Conservation (phyloP, 2,329 filamentous ascomycete genomes). For the Tolypocladium endophyticum region DNA sequence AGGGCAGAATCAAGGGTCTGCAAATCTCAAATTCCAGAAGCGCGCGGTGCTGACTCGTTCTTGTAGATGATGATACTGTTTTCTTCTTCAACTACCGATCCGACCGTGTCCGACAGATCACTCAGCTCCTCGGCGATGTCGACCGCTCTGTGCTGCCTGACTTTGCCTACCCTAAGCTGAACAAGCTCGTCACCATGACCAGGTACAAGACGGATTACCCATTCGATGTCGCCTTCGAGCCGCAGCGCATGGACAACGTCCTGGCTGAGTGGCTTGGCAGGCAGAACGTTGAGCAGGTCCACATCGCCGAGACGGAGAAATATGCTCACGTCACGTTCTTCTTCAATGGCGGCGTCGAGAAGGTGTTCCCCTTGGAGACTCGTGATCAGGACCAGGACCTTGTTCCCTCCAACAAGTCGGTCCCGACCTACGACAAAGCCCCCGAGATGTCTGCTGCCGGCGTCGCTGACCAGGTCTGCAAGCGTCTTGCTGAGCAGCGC, state of each 20-base stretch:
- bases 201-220: slow-evolving; percentile 94
- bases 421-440: slow-evolving; percentile 88
- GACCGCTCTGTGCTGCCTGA: slow-evolving; percentile 86
- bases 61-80: slow-evolving; percentile 73
- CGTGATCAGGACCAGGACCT: slow-evolving; percentile 71
- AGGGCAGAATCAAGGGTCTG: slow-evolving; percentile 73
- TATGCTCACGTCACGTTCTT: slow-evolving; percentile 99
- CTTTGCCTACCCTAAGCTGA: slow-evolving; percentile 89
- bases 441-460: slow-evolving; percentile 92
- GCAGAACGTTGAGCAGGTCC: slow-evolving; percentile 83
- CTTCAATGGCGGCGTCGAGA: slow-evolving; percentile 98
- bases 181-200: slow-evolving; percentile 84
- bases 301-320: slow-evolving; percentile 97
- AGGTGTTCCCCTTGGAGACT: slow-evolving; percentile 83
- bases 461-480: slow-evolving; percentile 81
- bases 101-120: slow-evolving; percentile 92
- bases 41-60: slow-evolving; percentile 2
- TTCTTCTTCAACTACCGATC: slow-evolving; percentile 99
- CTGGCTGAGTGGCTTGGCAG: slow-evolving; percentile 92
- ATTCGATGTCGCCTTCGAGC: slow-evolving; percentile 85
- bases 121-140: slow-evolving; percentile 82
- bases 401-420: slow-evolving; percentile 79
- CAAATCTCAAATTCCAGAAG: not conserved
- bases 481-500: slow-evolving; percentile 73
- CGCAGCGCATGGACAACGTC: slow-evolving; percentile 96